Percentiles rank a stretch among this genome's conserved stretches.
phyloP scores from a whole-genome alignment of 495 filamentous ascomycete genomes.

The Penicillium paxilli region DNA sequence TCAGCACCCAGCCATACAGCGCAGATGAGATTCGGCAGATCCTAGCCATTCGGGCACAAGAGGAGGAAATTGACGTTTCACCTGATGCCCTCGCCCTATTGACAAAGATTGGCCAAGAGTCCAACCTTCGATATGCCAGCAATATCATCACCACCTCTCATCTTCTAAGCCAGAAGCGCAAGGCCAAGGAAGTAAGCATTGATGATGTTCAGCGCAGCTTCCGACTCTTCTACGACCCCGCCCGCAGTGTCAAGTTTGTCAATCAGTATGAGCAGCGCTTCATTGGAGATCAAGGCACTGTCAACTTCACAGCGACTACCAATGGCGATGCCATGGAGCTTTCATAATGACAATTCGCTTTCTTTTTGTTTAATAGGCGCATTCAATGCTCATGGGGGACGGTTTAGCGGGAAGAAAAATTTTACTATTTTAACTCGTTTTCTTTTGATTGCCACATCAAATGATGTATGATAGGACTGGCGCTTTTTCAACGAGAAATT shows the following conservation, averaged over 20 bases:
- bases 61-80: slow-evolving; percentile 91
- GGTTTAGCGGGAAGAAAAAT: slow-evolving; percentile 21
- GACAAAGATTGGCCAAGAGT: slow-evolving; percentile 93
- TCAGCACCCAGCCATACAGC: slow-evolving; percentile 89
- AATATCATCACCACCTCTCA: slow-evolving; percentile 94
- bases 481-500: slow-evolving; percentile 34
- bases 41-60: slow-evolving; percentile 83
- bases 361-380: slow-evolving; percentile 21
- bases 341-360: slow-evolving; percentile 46
- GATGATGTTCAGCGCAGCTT: slow-evolving; percentile 93
- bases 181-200: slow-evolving; percentile 74
- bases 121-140: slow-evolving; percentile 88
- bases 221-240: slow-evolving; percentile 87
- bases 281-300: slow-evolving; percentile 81
- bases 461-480: slow-evolving; percentile 48
- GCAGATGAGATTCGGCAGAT: slow-evolving; percentile 88
- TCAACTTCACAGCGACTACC: slow-evolving; percentile 66
- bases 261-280: slow-evolving; percentile 87
- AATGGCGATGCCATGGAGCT: slow-evolving; percentile 85
- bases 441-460: slow-evolving; percentile 35
- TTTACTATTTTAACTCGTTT: slow-evolving; percentile 21
- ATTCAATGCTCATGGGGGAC: slow-evolving; percentile 22
- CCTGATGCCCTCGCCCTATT: slow-evolving; percentile 87
- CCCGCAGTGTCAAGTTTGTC: slow-evolving; percentile 86
- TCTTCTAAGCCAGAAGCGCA: slow-evolving; percentile 77